Conservation (phyloP, 2,329 filamentous ascomycete species). For the Verticillium isaacii region DNA sequence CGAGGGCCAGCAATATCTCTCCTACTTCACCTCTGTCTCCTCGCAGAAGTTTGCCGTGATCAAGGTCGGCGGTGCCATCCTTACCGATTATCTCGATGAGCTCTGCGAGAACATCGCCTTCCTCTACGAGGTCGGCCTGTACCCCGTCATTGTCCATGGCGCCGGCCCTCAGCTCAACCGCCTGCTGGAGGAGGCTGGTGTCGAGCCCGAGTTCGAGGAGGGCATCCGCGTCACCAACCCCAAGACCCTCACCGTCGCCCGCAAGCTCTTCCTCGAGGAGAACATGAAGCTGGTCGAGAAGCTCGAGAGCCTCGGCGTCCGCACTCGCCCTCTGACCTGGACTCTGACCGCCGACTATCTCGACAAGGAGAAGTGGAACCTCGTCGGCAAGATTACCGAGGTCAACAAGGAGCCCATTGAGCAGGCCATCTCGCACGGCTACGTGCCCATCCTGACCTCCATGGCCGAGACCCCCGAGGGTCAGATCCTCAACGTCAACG, state of each 20-base stretch:
- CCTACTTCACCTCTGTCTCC: slow-evolving; percentile 93
- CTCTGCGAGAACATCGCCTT: slow-evolving; percentile 86
- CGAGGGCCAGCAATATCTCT: slow-evolving; percentile 95
- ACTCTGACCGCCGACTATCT: slow-evolving; percentile 93
- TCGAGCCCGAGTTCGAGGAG: slow-evolving; percentile 94
- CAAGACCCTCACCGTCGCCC: slow-evolving; percentile 85
- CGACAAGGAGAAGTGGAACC: slow-evolving; percentile 92
- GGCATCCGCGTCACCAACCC: slow-evolving; percentile 94
- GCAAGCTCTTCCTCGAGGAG: slow-evolving; percentile 91
- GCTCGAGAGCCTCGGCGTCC: slow-evolving; percentile 83
- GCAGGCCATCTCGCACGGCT: slow-evolving; percentile 83
- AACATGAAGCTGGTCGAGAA: slow-evolving; percentile 90
- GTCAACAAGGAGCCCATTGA: slow-evolving; percentile 90
- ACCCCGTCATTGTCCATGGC: slow-evolving; percentile 92
- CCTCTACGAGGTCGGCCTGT: slow-evolving; percentile 90
- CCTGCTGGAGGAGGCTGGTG: slow-evolving; percentile 80
- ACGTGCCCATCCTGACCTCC: slow-evolving; percentile 88
- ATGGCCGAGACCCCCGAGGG: slow-evolving; percentile 93
- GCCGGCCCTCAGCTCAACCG: slow-evolving; percentile 93
- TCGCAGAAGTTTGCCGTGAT: slow-evolving; percentile 98
- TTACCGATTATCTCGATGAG: slow-evolving; percentile 90
- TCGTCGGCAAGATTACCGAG: slow-evolving; percentile 90
- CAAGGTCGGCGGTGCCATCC: slow-evolving; percentile 94
- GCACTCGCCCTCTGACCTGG: slow-evolving; percentile 83
- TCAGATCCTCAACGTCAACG: slow-evolving; percentile 94